Evolutionary conservation across 495 filamentous ascomycete genomes (phyloP), one percentile per base, ranked within the genome.

Genomic region (Hypoxylon cercidicola): DNA sequence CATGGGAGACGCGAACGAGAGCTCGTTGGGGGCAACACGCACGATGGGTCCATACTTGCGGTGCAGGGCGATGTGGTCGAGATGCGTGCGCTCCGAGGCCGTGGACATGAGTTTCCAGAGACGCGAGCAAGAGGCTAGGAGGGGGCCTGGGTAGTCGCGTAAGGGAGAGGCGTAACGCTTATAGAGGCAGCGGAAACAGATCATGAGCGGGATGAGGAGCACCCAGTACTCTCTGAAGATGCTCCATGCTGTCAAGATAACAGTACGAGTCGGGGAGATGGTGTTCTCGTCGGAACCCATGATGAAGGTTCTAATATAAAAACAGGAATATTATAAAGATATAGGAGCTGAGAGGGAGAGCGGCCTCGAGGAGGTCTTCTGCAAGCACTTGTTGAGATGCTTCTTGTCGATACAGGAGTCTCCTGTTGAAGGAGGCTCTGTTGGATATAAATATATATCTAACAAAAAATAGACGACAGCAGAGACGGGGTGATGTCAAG

Each of bases 21-120:
- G 75, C 68, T 86, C 80, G 68, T 83, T 79, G n/a, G 85, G 85
- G 1, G 74, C 78, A 40, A 84, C 81, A 21, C 85, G 79, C 46
- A 88, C 84, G 35, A 87, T 69, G 25, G 82, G 79, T 19, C 85
- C 85, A 61, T 86, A 83, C 64, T 81, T 81, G 11, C 70, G 62
- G 67, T 86, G 83, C 2, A 86, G 73, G 0, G 64, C 75, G 40
- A 83, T 75, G 66, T 84, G 79, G 4, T 80, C 64, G 25, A 78
- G 65, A 48, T 83, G 80, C 20, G 81, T 80, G 16, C 69, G 64
- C 35, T 78, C 79, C 0, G 60, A 65, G 5, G 69, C 64, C 12
- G 72, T 73, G 10, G 77, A 78, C 35, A 57, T 50, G 37, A 84
- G 59, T 35, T 78, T 77, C 79, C 82, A 85, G 8, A 84, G 72